These are phyloP conservation scores for Ascomycota sp. DNA, from an alignment of 2,329 filamentous ascomycete genomes.

Conservation along the genomic window DNA sequence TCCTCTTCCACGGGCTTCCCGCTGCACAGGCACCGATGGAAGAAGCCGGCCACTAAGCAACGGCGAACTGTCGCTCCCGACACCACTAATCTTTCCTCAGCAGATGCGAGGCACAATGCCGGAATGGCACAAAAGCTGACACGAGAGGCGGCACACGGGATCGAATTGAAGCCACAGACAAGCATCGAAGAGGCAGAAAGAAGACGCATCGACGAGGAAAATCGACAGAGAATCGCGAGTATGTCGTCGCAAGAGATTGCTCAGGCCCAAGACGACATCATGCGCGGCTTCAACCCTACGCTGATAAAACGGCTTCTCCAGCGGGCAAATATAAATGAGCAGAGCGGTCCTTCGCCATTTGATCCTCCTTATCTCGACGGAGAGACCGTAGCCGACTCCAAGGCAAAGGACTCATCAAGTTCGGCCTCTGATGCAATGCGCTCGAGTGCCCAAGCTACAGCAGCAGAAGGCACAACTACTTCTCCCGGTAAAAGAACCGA, in stretches of 20 bases:
- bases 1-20: constrained; percentile 50
- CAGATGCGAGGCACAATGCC: too few species aligned
- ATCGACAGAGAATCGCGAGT: constrained; percentile 43
- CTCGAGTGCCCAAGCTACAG: constrained; percentile 12
- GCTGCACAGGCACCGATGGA: constrained; percentile 57
- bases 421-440: too few species aligned
- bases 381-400: too few species aligned
- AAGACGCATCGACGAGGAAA: constrained; percentile 60
- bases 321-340: constrained; percentile 52
- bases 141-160: too few species aligned
- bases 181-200: constrained; percentile 34
- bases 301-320: constrained; percentile 57
- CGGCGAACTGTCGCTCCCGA: constrained; percentile 8
- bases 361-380: constrained; percentile 13
- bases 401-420: too few species aligned
- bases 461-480: background rate
- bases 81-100: too few species aligned
- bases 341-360: constrained; percentile 19
- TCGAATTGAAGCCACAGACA: constrained; percentile 1
- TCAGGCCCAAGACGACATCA: constrained; percentile 56
- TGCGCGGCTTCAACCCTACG: constrained; percentile 50
- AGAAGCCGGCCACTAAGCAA: constrained; percentile 60
- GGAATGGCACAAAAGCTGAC: too few species aligned
- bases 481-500: background rate
- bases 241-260: constrained; percentile 74